phyloP scores from a whole-genome alignment of 805 yeast species.

The Candida xyloterini region DNA sequence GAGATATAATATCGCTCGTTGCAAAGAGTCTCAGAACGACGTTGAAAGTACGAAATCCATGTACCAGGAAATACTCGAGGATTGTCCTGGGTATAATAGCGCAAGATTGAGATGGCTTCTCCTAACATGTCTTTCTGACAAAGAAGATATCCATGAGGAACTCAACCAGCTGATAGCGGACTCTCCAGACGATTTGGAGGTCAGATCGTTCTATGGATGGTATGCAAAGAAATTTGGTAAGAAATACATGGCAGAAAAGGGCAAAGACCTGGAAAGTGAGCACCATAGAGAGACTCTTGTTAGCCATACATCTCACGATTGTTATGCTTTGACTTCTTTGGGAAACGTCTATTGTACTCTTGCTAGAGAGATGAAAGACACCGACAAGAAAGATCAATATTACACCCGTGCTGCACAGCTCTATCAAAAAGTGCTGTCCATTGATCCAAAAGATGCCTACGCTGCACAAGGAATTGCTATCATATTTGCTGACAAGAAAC shows the following conservation, averaged over 20 bases:
- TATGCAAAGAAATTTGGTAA: conserved; percentile 61
- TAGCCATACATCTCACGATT: conserved; percentile 80
- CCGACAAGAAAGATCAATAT: conserved; percentile 61
- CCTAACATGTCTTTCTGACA: conserved; percentile 50
- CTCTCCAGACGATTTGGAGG: conserved; percentile 66
- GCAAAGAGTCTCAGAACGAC: conserved; percentile 37
- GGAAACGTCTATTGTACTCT: conserved; percentile 83
- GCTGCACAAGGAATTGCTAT: conserved; percentile 99
- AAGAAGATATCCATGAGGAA: conserved; percentile 49
- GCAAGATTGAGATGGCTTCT: conserved; percentile 73
- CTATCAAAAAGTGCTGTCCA: conserved; percentile 79
- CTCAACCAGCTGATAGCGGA: conserved; percentile 52
- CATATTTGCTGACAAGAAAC: conserved; percentile 80
- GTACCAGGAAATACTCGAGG: conserved; percentile 56
- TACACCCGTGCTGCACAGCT: conserved; percentile 90
- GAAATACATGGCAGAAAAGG: conserved; percentile 44
- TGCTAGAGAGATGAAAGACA: conserved; percentile 73
- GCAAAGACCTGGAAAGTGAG: conserved; percentile 61
- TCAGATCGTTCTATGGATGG: conserved; percentile 93
- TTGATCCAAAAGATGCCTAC: conserved; percentile 82
- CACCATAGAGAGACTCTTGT: conserved; percentile 85
- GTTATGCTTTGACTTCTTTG: conserved; percentile 82
- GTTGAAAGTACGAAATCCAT: conserved; percentile 29
- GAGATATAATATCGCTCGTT: conserved; percentile 74
- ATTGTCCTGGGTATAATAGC: conserved; percentile 67